Evolutionary conservation across 306 rosid genomes (phyloP).

Genomic region (Canavalia gladiata): DNA sequence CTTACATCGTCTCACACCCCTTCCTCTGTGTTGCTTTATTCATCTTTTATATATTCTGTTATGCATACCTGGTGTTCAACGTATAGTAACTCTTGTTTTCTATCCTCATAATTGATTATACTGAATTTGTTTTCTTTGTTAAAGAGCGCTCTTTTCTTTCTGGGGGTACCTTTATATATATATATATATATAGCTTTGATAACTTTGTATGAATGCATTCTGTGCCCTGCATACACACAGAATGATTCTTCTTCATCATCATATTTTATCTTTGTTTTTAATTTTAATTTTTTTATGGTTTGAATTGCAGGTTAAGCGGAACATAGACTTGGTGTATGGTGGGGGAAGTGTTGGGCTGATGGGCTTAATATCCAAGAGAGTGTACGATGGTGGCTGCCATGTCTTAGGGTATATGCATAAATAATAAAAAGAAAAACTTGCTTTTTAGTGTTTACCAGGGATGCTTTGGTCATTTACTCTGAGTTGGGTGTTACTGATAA

Average conservation of each 20-base stretch:
- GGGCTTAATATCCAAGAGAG: conserved; percentile 90
- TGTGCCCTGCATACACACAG: conserved; percentile 17
- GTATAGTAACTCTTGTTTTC: conserved; percentile 27
- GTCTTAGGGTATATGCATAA: conserved; percentile 80
- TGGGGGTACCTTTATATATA: not conserved
- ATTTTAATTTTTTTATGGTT: conserved; percentile 16
- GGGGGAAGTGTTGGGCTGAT: conserved; percentile 93
- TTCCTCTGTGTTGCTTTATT: conserved; percentile 3
- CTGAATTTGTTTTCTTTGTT: conserved; percentile 32
- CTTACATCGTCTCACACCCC: conserved; percentile 2
- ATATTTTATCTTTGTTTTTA: not conserved
- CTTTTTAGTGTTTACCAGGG: conserved; percentile 28
- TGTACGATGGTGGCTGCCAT: conserved; percentile 89
- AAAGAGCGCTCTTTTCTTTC: conserved; percentile 13
- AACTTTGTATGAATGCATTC: conserved; percentile 27
- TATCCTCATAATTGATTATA: conserved; percentile 3
- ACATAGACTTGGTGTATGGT: conserved; percentile 90
- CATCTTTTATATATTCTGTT: conserved; percentile 13
- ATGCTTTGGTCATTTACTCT: conserved; percentile 20
- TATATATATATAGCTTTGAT: not conserved
- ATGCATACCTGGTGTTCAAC: conserved; percentile 39
- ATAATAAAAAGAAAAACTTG: conserved; percentile 19
- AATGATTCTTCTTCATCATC: not conserved
- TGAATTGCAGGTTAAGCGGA: conserved; percentile 77
- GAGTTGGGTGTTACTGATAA: conserved; percentile 2